Percentiles rank a stretch among this genome's conserved stretches.
Evolutionary conservation across 75 land plant species (phyloP).

Genomic region (Picea glauca): DNA sequence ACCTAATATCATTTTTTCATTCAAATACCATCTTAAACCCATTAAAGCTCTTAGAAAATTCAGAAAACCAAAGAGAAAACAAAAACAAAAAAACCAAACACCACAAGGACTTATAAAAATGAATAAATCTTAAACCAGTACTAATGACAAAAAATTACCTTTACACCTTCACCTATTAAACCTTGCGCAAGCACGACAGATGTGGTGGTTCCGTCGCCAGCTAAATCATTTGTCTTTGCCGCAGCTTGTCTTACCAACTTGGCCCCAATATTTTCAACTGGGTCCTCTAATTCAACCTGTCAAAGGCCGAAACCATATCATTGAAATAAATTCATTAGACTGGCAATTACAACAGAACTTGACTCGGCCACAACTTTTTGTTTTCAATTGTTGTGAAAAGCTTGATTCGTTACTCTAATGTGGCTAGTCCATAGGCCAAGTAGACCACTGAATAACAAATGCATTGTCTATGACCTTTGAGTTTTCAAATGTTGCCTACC

Average conservation of each 20-base stretch:
- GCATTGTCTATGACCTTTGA: not conserved
- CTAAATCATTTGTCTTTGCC: slow-evolving; percentile 90
- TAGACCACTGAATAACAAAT: not conserved
- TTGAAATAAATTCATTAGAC: not conserved
- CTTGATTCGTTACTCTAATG: not conserved
- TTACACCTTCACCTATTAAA: slow-evolving; percentile 79
- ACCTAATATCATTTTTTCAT: too few relatives aligned
- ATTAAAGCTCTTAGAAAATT: too few relatives aligned
- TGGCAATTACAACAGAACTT: not conserved
- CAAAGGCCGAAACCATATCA: not conserved
- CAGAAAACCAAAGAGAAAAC: too few relatives aligned
- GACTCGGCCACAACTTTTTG: not conserved
- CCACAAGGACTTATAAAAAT: not conserved
- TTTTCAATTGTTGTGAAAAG: not conserved
- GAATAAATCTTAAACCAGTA: not conserved
- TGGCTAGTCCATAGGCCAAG: not conserved
- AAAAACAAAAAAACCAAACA: too few relatives aligned
- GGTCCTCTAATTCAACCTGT: slow-evolving; percentile 88
- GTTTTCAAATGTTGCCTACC: not conserved
- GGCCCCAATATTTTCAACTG: slow-evolving; percentile 89
- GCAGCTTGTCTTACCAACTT: slow-evolving; percentile 88
- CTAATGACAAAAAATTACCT: slow-evolving; percentile 38
- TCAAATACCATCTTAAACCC: too few relatives aligned
- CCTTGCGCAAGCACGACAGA: slow-evolving; percentile 91
- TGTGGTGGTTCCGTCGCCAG: slow-evolving; percentile 95